phyloP scores from a whole-genome alignment of 2,329 filamentous ascomycete genomes.

The Colletotrichum horii region DNA sequence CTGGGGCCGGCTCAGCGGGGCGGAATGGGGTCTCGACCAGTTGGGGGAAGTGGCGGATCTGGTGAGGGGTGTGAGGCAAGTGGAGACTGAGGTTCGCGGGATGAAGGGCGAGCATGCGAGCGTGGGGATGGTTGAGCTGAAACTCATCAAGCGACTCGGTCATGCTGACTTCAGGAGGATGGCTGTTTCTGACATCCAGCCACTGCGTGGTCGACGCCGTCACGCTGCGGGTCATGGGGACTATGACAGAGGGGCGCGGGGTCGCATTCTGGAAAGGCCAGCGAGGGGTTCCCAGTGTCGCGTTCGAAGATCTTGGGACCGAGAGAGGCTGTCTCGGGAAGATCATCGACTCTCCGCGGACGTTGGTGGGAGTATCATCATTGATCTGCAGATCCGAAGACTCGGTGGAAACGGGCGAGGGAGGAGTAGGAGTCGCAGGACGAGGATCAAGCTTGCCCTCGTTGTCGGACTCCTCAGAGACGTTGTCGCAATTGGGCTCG shows the following conservation, averaged over 20 bases:
- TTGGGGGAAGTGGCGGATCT: neutral
- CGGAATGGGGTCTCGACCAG: neutral
- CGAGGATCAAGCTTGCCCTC: neutral
- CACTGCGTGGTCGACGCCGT: neutral
- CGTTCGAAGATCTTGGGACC: neutral
- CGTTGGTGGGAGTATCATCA: neutral
- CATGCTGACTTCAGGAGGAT: neutral
- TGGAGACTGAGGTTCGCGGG: neutral
- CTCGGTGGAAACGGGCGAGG: slow-evolving; percentile 1
- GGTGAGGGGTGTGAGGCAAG: neutral
- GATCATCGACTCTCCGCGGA: slow-evolving; percentile 11
- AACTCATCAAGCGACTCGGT: slow-evolving; percentile 15
- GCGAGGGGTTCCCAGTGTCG: neutral
- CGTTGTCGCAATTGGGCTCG: neutral
- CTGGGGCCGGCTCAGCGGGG: neutral
- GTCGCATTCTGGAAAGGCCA: slow-evolving; percentile 19
- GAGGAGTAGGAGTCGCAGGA: neutral
- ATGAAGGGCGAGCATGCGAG: neutral
- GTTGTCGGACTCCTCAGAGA: neutral
- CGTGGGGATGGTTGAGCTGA: slow-evolving; percentile 10
- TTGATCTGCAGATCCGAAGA: neutral
- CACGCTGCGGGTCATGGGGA: neutral
- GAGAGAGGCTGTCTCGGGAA: neutral
- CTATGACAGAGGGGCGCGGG: neutral
- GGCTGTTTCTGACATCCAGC: neutral